These are phyloP conservation scores for Hypericum androsaemum DNA, from an alignment of 345 rosid genomes.

Conservation along the genomic window DNA sequence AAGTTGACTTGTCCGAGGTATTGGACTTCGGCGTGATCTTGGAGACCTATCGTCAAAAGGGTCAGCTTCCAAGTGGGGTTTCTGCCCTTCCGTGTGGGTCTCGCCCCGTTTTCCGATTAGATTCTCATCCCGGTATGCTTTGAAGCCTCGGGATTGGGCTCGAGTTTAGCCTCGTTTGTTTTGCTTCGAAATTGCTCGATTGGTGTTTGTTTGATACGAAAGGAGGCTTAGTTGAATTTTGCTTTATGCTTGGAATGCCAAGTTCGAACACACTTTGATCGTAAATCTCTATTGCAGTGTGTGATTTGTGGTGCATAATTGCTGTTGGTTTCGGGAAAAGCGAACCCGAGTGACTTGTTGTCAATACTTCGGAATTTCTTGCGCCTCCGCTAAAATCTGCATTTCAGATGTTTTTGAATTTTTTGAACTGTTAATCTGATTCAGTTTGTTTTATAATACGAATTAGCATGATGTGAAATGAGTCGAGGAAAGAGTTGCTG, in stretches of 20 bases:
- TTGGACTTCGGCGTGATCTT: slow-evolving; percentile 48
- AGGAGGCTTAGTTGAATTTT: not conserved
- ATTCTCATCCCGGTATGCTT: slow-evolving; percentile 55
- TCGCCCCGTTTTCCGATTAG: slow-evolving; percentile 47
- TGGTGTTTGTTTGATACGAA: not conserved
- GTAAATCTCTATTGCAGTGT: no score
- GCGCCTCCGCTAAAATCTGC: no score
- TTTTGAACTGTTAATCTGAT: no score
- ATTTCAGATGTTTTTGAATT: no score
- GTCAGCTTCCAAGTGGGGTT: slow-evolving; percentile 47
- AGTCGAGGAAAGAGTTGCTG: not conserved
- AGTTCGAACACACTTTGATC: not conserved
- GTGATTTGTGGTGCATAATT: no score
- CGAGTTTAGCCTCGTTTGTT: not conserved
- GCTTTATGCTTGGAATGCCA: not conserved
- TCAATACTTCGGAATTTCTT: no score
- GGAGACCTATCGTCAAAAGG: slow-evolving; percentile 30
- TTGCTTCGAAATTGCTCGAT: not conserved
- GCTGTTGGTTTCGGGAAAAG: no score
- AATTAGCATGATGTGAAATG: not conserved
- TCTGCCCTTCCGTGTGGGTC: slow-evolving; percentile 18
- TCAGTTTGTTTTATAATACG: no score
- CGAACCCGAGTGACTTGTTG: no score
- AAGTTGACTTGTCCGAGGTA: slow-evolving; percentile 64
- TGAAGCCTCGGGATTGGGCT: not conserved